Evolutionary conservation across 176 grass and related monocot species (phyloP).

Genomic region (Leersia perrieri): DNA sequence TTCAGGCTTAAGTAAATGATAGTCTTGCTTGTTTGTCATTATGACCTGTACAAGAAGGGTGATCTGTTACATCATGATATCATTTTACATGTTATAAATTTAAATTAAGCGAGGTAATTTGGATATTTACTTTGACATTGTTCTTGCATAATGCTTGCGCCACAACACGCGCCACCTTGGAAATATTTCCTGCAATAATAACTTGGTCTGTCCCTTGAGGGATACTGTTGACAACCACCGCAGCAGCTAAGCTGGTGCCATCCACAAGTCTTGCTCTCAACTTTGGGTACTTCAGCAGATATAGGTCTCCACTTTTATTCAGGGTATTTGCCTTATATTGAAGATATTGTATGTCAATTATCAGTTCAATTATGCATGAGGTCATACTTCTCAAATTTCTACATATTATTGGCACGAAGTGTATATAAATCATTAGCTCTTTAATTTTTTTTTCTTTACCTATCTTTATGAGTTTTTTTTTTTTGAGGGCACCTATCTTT

Average conservation of each 20-base stretch:
- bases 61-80: not conserved
- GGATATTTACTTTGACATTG: slow-evolving; percentile 60
- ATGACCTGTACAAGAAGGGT: slow-evolving; percentile 51
- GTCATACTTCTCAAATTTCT: not conserved
- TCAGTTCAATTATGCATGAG: not conserved
- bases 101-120: not conserved
- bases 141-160: slow-evolving; percentile 64
- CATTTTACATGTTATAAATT: not conserved
- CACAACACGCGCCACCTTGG: slow-evolving; percentile 59
- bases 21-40: slow-evolving; percentile 65
- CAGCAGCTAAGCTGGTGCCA: slow-evolving; percentile 83
- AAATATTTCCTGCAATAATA: slow-evolving; percentile 57
- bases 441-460: no score
- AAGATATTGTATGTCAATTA: slow-evolving; percentile 1
- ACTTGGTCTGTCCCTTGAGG: slow-evolving; percentile 60
- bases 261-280: slow-evolving; percentile 76
- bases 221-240: slow-evolving; percentile 59
- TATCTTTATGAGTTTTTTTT: no score
- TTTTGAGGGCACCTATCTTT: no score
- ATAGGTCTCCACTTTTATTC: slow-evolving; percentile 65
- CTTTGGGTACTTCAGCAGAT: slow-evolving; percentile 78
- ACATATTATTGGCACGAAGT: not conserved
- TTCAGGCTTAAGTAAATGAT: slow-evolving; percentile 58
- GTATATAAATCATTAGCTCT: not conserved
- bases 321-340: slow-evolving; percentile 55